Base-by-base conservation (phyloP, 2,329 filamentous ascomycete species). In the Fusarium abutilonis region DNA sequence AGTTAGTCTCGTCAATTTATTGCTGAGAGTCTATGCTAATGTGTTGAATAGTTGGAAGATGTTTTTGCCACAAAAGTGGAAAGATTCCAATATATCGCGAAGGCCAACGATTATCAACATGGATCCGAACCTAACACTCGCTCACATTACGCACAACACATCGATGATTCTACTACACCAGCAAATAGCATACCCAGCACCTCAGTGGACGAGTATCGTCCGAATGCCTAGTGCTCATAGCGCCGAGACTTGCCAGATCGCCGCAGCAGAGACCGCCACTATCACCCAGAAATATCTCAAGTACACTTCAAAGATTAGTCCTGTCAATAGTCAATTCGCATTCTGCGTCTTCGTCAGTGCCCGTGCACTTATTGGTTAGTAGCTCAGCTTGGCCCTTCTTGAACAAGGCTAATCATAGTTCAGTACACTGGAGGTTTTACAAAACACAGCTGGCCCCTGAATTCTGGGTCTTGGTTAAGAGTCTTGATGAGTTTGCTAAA, bases 111-210 rank as follows among this genome's bases (percentile, higher is more conserved):
- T 70, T 0, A 67, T 67, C 13, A 81, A 80, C 73, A 63, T 68
- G 63, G 81, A 83, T 45, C 81, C 81, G 0, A 83, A 83, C 41
- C 68, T 83, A 15, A 82, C 81, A 0, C 65, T 82, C 0, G 80
- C 80, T 0, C 80, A 83, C 31, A 73, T 80, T 9, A 82, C 79
- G 0, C 81, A 83, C 42, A 82, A 82, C 50, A 77, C 79, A 0
- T 80, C 80, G 0, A 81, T 81, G 71, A 81, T 83, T 21, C 69
- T 82, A 0, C 68, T 83, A 0, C 81, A 83, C 49, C 80, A 83
- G 39, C 71, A 73, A 6, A 81, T 83, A 35, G 81, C 80, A 0
- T 82, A 80, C 40, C 79, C 79, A 0, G 63, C 19, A 3, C 70
- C 66, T 1, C 58, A 59, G 74, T 72, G 73, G 67, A 63, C 40